Evolutionary conservation across 2,329 filamentous ascomycete species (phyloP), one percentile per base, ranked within the genome.

Genomic region (Xylariaceae sp.): DNA sequence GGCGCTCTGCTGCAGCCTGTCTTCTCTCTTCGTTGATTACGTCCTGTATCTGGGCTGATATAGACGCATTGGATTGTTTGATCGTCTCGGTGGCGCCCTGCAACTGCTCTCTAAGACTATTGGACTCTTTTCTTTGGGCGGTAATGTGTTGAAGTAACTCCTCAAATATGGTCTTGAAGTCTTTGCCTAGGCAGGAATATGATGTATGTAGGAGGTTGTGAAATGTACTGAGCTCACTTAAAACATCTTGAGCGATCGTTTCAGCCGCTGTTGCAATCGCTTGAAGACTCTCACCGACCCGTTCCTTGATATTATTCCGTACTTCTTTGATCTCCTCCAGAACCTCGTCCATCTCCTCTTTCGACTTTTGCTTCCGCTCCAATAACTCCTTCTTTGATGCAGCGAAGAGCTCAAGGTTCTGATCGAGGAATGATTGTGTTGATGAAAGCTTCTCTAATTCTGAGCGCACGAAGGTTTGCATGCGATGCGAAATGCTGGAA

Each of bases 251-350:
- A 0, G 92, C 92, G 61, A 98, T 97, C 53, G 89, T 87, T 74
- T 94, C 91, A 1, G 94, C 92, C 8, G 93, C 92, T 9, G 83
- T 83, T 2, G 92, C 92, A 19, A 98, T 86, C 23, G 91, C 87
- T 67, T 91, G 88, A 39, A 98, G 79, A 7, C 93, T 94, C 69
- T 92, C 87, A 2, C 91, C 91, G 44, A 98, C 91, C 60, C 89
- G 89, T 45, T 84, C 80, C 78, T 97, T 97, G 48, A 98, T 91
- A 50, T 91, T 88, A 71, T 96, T 90, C 19, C 94, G 86, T 21
- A 98, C 81, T n/a, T 85, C 86, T 71, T 93, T 93, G 72, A 98
- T 96, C 71, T 96, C 94, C 67, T 95, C 91, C 8, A 99, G 81
- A 1, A 96, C 88, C n/a, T 85, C 80, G 67, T 97, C 93, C 90